These are phyloP conservation scores for Fusarium sp. DNA, from an alignment of 2,329 filamentous ascomycete species.

Conservation along the genomic window DNA sequence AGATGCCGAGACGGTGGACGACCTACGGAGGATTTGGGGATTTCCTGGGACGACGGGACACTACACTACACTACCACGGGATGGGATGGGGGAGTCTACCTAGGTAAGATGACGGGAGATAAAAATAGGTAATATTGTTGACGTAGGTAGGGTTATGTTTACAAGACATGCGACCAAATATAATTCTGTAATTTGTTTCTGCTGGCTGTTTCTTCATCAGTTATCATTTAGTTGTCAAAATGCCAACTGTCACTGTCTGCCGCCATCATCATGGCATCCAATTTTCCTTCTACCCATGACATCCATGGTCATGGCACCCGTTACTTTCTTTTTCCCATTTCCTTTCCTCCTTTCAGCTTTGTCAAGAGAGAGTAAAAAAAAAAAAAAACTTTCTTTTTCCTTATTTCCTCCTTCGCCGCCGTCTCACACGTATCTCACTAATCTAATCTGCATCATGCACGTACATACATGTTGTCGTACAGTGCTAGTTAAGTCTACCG, in stretches of 20 bases:
- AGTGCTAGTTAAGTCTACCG: slow-evolving; percentile 17
- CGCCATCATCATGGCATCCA: background rate
- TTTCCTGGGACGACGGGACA: background rate
- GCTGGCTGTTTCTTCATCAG: background rate
- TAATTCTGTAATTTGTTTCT: background rate
- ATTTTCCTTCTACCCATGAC: background rate
- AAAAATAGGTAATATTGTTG: slow-evolving; percentile 1
- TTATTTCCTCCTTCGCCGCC: slow-evolving; percentile 19
- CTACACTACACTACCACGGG: background rate
- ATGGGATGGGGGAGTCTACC: slow-evolving; percentile 9
- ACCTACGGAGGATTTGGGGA: background rate
- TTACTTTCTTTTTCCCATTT: slow-evolving; percentile 26
- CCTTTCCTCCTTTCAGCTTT: background rate
- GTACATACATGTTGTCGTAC: slow-evolving; percentile 28
- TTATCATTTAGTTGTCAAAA: background rate
- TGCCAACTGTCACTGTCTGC: background rate
- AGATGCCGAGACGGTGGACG: slow-evolving; percentile 21
- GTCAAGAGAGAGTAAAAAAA: background rate
- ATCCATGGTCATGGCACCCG: background rate
- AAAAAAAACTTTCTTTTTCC: slow-evolving; percentile 25
- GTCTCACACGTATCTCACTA: slow-evolving; percentile 22
- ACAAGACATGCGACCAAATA: background rate
- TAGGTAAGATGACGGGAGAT: background rate
- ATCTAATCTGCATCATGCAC: slow-evolving; percentile 18
- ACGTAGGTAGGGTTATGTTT: background rate